Evolutionary conservation across 352 stramenopile species (phyloP), one percentile per base, ranked within the genome.

Genomic region (Blastocystis sp.): DNA sequence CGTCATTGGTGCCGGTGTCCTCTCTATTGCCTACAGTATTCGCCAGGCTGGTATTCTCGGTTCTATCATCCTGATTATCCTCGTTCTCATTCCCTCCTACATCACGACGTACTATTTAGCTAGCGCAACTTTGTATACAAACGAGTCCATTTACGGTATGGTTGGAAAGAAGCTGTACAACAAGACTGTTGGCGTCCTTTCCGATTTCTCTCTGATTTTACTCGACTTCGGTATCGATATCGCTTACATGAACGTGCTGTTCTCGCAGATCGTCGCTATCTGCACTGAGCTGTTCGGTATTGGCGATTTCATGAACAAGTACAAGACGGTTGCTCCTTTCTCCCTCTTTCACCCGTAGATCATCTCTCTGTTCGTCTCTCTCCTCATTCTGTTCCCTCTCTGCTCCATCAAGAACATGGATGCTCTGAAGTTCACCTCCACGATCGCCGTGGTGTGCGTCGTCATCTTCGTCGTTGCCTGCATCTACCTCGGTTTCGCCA

Each of bases 11-110:
- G 74, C 74, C 26, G 74, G 74, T 69, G 55, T 85, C 50, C 55
- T 85, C 1, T 85, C 74, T 0, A 85, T 85, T 67, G 74, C 74
- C 66, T 85, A 69, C 35, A 85, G 74, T 85, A 85, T 85, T 63
- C 35, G 31, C 16, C 55, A 67, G 35, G 74, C 50, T 69, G 74
- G 74, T 67, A 33, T 85, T 85, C 16, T 69, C 41, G 74, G 74
- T 9, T 85, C 74, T 0, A 69, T 85, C 51, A 29, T 70, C n/a
- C 37, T 85, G 19, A 85, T 85, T n/a, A 66, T 85, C 50, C 50
- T 50, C 6, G 33, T 85, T 50, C 45, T 85, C 31, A 59, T 85
- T 55, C 74, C 74, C 33, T 85, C 74, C 39, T 29, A 69, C 41
- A 35, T 85, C 29, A 85, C 74, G 39, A 37, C 74, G 26, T 85